These are phyloP conservation scores for Cladobotryum protrusum DNA, from an alignment of 2,329 filamentous ascomycete genomes.

Conservation along the genomic window DNA sequence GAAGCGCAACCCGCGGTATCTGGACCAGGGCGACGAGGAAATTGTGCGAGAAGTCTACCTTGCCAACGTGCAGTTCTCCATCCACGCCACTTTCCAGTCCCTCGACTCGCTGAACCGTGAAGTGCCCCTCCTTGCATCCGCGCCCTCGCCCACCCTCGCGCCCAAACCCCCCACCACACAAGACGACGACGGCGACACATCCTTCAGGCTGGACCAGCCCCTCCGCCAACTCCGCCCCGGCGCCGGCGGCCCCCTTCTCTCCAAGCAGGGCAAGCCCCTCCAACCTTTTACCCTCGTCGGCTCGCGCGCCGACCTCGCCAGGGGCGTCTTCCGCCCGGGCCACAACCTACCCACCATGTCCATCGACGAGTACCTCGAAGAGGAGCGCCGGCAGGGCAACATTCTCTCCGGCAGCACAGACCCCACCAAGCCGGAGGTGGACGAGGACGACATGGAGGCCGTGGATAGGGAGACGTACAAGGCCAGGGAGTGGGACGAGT, in stretches of 20 bases:
- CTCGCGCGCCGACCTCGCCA: slow-evolving; percentile 65
- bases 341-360: slow-evolving; percentile 96
- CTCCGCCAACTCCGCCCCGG: slow-evolving; percentile 44
- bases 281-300: slow-evolving; percentile 85
- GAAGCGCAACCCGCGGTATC: slow-evolving; percentile 42
- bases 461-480: slow-evolving; percentile 89
- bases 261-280: slow-evolving; percentile 73
- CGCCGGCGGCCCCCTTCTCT: slow-evolving; percentile 66
- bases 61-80: slow-evolving; percentile 64
- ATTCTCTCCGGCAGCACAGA: slow-evolving; percentile 89
- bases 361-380: slow-evolving; percentile 95
- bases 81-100: slow-evolving; percentile 76
- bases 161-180: neutral
- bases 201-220: slow-evolving; percentile 66
- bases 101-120: slow-evolving; percentile 87
- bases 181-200: slow-evolving; percentile 40
- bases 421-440: slow-evolving; percentile 61
- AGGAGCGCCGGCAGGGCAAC: slow-evolving; percentile 75
- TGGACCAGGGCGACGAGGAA: slow-evolving; percentile 70
- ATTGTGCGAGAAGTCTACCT: slow-evolving; percentile 73
- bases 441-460: slow-evolving; percentile 87
- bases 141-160: slow-evolving; percentile 50
- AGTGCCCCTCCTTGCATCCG: slow-evolving; percentile 70
- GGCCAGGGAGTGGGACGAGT: slow-evolving; percentile 93
- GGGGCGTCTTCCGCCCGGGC: slow-evolving; percentile 80